These are phyloP conservation scores for Pueraria montana DNA, from an alignment of 306 rosid species.

Conservation along the genomic window DNA sequence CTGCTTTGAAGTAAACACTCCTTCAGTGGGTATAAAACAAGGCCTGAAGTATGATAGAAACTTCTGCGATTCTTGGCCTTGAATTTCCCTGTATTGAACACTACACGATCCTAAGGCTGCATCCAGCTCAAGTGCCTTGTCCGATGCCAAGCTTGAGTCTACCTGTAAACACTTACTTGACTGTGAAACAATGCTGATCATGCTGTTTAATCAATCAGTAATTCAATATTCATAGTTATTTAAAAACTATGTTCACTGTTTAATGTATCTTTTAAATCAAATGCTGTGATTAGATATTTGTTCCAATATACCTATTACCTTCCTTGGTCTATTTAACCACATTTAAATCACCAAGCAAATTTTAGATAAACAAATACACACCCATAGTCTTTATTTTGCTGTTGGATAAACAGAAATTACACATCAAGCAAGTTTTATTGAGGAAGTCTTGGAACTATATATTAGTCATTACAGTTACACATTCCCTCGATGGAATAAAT, in stretches of 20 bases:
- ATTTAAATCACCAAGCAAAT: background rate
- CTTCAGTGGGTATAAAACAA: constrained; percentile 90
- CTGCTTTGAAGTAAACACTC: constrained; percentile 70
- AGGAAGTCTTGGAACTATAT: constrained; percentile 21
- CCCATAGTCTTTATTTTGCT: background rate
- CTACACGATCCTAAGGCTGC: constrained; percentile 93
- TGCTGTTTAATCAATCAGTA: constrained; percentile 18
- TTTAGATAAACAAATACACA: constrained; percentile 14
- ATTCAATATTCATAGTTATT: constrained; percentile 5
- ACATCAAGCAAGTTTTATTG: constrained; percentile 18
- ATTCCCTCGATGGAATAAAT: background rate
- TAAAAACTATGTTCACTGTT: background rate
- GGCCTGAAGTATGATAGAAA: constrained; percentile 91
- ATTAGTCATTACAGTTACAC: constrained; percentile 8
- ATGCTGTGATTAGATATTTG: constrained; percentile 16
- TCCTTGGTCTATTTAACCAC: constrained; percentile 22
- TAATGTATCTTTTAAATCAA: constrained; percentile 34
- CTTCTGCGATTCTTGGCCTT: constrained; percentile 87
- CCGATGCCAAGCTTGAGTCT: constrained; percentile 87
- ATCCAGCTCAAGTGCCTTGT: constrained; percentile 92
- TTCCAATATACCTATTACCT: background rate
- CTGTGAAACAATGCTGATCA: constrained; percentile 27
- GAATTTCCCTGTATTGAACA: constrained; percentile 91
- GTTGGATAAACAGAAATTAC: constrained; percentile 14
- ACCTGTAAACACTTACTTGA: constrained; percentile 59